phyloP scores from a whole-genome alignment of 169 alveolate species.

The Eimeria praecox region DNA sequence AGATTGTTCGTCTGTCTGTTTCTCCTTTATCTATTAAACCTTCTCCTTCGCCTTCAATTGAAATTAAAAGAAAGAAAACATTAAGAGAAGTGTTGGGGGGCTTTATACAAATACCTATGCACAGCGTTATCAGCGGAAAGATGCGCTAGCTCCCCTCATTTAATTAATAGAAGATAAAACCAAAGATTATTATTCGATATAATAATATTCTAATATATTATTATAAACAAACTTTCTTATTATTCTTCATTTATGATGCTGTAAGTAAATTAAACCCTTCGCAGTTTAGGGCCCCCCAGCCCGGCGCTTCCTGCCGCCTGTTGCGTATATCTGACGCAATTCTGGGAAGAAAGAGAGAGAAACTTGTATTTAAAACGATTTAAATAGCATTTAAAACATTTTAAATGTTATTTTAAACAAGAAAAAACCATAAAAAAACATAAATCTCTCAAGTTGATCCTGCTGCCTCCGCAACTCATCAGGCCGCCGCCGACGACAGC shows the following conservation, averaged over 20 bases:
- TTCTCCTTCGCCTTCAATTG: neutral
- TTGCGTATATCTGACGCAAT: too few relatives aligned
- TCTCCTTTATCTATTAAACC: neutral
- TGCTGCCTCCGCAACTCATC: too few relatives aligned
- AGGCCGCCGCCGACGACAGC: slow-evolving; percentile 58
- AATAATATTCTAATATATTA: neutral
- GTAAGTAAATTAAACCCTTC: too few relatives aligned
- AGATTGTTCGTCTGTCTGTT: neutral
- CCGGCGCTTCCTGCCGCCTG: too few relatives aligned
- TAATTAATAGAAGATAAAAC: neutral
- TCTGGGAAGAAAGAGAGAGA: too few relatives aligned
- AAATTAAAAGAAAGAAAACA: neutral
- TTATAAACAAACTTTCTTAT: neutral
- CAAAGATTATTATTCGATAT: neutral
- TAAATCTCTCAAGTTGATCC: neutral
- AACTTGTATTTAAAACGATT: neutral
- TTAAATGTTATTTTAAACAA: too few relatives aligned
- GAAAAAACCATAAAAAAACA: neutral
- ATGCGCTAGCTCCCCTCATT: neutral
- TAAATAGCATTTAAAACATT: too few relatives aligned
- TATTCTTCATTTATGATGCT: neutral
- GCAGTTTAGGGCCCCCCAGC: too few relatives aligned
- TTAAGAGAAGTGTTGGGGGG: slow-evolving; percentile 29
- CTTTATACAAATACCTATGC: slow-evolving; percentile 23
- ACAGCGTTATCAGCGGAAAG: slow-evolving; percentile 8